Evolutionary conservation across 306 rosid species (phyloP).

Genomic region (Senna tora): DNA sequence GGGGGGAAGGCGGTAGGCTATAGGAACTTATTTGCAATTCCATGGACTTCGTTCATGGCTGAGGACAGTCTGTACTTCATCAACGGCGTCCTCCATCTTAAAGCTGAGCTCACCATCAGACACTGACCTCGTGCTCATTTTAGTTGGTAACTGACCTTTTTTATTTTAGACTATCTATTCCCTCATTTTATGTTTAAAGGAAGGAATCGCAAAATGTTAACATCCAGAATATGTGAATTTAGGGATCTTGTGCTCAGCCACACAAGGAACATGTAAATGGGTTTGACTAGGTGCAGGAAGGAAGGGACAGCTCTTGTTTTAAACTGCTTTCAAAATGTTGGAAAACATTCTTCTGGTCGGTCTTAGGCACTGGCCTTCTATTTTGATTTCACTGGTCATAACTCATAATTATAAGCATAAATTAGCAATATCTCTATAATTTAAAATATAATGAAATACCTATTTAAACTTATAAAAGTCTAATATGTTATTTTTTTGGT

Average conservation of each 20-base stretch:
- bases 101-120: constrained; percentile 92
- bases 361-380: not conserved
- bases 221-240: constrained; percentile 24
- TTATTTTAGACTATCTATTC: not conserved
- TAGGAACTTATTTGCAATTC: constrained; percentile 82
- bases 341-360: not conserved
- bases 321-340: not conserved
- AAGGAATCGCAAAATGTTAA: constrained; percentile 27
- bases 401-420: no score
- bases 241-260: constrained; percentile 10
- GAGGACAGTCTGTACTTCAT: constrained; percentile 88
- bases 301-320: not conserved
- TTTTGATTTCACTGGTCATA: not conserved
- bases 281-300: constrained; percentile 18
- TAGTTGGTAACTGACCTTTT: constrained; percentile 30
- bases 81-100: constrained; percentile 90
- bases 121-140: constrained; percentile 47
- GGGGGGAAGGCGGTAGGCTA: constrained; percentile 99
- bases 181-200: constrained; percentile 20
- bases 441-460: no score
- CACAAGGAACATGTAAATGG: constrained; percentile 34
- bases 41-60: constrained; percentile 82
- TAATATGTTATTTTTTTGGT: no score
- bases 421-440: no score
- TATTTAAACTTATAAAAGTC: no score